These are phyloP conservation scores for Oropetium thomaeum DNA, from an alignment of 176 grass and related monocot species.

Conservation along the genomic window DNA sequence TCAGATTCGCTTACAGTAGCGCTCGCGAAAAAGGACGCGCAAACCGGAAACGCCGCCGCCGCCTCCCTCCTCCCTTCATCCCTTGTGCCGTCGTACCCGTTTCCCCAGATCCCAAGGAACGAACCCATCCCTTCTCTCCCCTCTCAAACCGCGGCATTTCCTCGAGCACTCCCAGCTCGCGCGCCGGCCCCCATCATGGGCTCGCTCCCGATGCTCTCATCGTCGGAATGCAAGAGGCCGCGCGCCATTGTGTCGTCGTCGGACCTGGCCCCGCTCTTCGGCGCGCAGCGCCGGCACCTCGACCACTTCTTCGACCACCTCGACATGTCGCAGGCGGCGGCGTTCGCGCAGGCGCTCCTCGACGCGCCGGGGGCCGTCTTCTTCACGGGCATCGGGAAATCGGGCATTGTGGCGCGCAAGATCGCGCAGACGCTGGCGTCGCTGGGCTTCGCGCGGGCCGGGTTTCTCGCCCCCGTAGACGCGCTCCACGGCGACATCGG, in stretches of 20 bases:
- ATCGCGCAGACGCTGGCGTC: constrained; percentile 85
- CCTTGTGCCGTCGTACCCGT: background rate
- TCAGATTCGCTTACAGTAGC: background rate
- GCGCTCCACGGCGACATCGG: constrained; percentile 96
- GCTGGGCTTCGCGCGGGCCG: constrained; percentile 64
- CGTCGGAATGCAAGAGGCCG: background rate
- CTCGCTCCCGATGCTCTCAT: constrained; percentile 27
- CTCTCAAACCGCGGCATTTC: constrained; percentile 29
- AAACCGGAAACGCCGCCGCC: background rate
- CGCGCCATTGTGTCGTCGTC: constrained; percentile 39
- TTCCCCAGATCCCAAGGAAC: constrained; percentile 18
- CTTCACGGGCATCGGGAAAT: constrained; percentile 95
- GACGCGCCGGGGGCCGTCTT: constrained; percentile 77
- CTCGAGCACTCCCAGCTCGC: constrained; percentile 5
- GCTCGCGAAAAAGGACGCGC: background rate
- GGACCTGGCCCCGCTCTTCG: constrained; percentile 58
- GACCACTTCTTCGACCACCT: constrained; percentile 82
- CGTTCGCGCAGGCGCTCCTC: constrained; percentile 68
- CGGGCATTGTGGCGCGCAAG: constrained; percentile 77
- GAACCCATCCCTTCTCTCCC: background rate
- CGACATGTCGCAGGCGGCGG: constrained; percentile 60
- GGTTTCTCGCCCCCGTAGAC: constrained; percentile 78
- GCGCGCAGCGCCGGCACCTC: constrained; percentile 61
- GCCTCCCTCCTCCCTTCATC: background rate
- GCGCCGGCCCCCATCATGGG: constrained; percentile 30